Conservation (phyloP, 2,329 filamentous ascomycete genomes). For the Penicillium sp. region DNA sequence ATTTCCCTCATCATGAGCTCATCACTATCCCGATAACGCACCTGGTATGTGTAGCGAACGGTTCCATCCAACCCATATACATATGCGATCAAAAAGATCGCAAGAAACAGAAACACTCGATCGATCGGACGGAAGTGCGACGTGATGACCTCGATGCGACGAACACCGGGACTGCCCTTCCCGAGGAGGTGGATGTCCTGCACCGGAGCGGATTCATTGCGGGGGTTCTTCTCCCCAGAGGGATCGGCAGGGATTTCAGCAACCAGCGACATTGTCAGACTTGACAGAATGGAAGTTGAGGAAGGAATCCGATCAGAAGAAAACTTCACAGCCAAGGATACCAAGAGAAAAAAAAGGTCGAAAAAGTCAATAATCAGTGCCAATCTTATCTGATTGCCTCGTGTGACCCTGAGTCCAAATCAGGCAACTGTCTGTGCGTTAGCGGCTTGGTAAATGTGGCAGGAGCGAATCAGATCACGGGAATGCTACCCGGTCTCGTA, state of each 20-base stretch:
- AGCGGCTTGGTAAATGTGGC: not conserved
- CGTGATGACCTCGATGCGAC: slow-evolving; percentile 60
- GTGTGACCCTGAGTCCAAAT: not conserved
- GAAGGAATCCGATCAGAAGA: not conserved
- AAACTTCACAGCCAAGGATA: slow-evolving; percentile 1
- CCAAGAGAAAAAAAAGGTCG: not conserved
- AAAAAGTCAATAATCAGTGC: not conserved
- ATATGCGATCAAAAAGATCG: slow-evolving; percentile 66
- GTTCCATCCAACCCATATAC: slow-evolving; percentile 64
- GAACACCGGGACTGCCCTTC: slow-evolving; percentile 53
- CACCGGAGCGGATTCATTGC: not conserved
- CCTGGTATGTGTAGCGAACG: slow-evolving; percentile 55
- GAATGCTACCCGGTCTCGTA: not conserved
- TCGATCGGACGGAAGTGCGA: slow-evolving; percentile 55
- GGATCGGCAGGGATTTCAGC: not conserved
- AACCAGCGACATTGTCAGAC: not conserved
- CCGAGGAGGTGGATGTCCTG: slow-evolving; percentile 8
- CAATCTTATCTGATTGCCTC: slow-evolving; percentile 11
- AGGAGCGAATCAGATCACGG: not conserved
- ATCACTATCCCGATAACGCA: slow-evolving; percentile 9
- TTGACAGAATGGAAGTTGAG: not conserved
- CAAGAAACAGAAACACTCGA: slow-evolving; percentile 60
- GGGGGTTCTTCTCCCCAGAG: slow-evolving; percentile 5
- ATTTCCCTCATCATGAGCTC: not conserved
- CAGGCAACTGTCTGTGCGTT: not conserved